These are phyloP conservation scores for Malus hybrid DNA, from an alignment of 331 rosid species.

Conservation along the genomic window DNA sequence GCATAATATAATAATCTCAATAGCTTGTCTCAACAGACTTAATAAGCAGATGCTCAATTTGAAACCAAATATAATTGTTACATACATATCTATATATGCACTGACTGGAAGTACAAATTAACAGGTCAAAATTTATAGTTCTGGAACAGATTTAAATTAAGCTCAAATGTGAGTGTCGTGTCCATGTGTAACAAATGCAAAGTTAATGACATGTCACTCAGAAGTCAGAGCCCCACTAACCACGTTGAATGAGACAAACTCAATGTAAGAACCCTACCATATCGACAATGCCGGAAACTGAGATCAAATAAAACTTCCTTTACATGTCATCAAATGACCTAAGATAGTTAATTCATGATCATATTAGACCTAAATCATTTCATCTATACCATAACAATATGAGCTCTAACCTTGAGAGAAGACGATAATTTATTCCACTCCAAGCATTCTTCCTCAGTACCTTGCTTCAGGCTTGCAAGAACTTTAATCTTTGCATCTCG, in stretches of 20 bases:
- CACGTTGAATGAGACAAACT: not conserved
- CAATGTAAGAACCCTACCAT: not conserved
- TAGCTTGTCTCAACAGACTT: not conserved
- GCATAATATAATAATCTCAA: not conserved
- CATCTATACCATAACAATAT: not conserved
- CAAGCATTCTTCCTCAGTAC: constrained; percentile 44
- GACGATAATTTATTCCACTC: constrained; percentile 65
- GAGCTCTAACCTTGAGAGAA: not conserved
- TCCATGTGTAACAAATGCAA: not conserved
- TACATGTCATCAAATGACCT: not conserved
- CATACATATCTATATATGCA: not conserved
- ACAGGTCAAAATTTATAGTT: not conserved
- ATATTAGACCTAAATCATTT: not conserved
- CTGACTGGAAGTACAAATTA: not conserved
- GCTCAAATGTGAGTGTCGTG: not conserved
- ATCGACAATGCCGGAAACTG: not conserved
- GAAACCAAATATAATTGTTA: not conserved
- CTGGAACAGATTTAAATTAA: not conserved
- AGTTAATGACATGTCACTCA: not conserved
- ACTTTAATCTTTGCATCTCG: constrained; percentile 76
- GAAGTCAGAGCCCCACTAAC: not conserved
- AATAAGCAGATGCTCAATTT: not conserved
- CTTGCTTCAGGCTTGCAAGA: constrained; percentile 66
- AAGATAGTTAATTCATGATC: not conserved
- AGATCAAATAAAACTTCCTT: not conserved